These are phyloP conservation scores for Podosphaera xanthii DNA, from an alignment of 2,329 filamentous ascomycete species.

Conservation along the genomic window DNA sequence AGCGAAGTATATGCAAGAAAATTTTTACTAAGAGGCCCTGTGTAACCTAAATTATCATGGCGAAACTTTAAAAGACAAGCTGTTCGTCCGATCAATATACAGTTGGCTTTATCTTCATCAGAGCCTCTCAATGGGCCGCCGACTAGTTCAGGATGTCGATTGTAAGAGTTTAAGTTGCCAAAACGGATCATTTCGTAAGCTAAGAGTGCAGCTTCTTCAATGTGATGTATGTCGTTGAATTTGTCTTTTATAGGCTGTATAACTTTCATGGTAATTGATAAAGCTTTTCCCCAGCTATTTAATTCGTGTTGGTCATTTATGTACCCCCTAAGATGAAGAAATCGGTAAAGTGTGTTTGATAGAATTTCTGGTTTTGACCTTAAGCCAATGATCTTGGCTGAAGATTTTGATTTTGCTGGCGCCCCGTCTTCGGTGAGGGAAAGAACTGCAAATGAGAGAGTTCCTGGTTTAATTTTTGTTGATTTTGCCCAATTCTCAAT, in stretches of 20 bases:
- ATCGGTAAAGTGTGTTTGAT: slow-evolving; percentile 63
- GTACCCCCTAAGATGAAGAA: slow-evolving; percentile 75
- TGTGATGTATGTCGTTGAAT: slow-evolving; percentile 20
- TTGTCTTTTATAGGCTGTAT: slow-evolving; percentile 29
- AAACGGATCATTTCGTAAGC: slow-evolving; percentile 70
- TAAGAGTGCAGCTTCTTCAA: slow-evolving; percentile 60
- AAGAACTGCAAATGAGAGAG: slow-evolving; percentile 36
- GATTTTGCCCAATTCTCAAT: slow-evolving; percentile 22
- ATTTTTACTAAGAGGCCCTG: slow-evolving; percentile 77
- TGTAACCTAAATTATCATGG: slow-evolving; percentile 75
- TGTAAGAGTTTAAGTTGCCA: slow-evolving; percentile 50
- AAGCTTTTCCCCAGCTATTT: slow-evolving; percentile 62
- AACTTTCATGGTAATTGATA: slow-evolving; percentile 44
- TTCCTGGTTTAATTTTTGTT: slow-evolving; percentile 20
- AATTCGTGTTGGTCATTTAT: slow-evolving; percentile 56
- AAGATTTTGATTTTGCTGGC: slow-evolving; percentile 24
- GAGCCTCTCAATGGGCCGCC: slow-evolving; percentile 31
- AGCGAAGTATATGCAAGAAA: slow-evolving; percentile 71
- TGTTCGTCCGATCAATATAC: slow-evolving; percentile 66
- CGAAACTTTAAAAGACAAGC: slow-evolving; percentile 63
- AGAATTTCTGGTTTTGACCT: slow-evolving; percentile 47
- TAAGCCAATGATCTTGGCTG: slow-evolving; percentile 15
- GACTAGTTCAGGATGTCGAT: slow-evolving; percentile 29
- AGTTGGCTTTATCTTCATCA: slow-evolving; percentile 54
- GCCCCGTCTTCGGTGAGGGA: slow-evolving; percentile 49